These are phyloP conservation scores for Monosporascus sp. DNA, from an alignment of 2,329 filamentous ascomycete species.

Conservation along the genomic window DNA sequence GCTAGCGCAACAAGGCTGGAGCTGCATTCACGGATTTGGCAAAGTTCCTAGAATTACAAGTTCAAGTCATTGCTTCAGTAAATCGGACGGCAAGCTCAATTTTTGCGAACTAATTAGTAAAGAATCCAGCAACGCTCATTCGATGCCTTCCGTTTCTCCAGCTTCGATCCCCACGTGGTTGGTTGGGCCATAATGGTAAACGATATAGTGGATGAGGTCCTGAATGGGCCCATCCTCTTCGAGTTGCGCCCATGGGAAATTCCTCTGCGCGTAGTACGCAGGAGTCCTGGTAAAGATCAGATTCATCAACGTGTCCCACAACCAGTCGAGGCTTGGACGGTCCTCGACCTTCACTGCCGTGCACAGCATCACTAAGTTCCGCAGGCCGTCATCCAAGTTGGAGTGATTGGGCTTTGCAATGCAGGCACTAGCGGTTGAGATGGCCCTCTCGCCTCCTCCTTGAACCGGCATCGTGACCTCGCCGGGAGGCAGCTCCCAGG, in stretches of 20 bases:
- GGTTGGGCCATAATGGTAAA: too few species aligned
- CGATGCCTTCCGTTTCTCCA: too few species aligned
- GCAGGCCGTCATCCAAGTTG: not conserved
- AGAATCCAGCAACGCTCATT: too few species aligned
- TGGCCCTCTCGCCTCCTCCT: not conserved
- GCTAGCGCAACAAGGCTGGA: conserved; percentile 25
- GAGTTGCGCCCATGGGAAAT: conserved; percentile 7
- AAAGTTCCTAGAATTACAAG: too few species aligned
- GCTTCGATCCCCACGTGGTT: too few species aligned
- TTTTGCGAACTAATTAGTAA: too few species aligned
- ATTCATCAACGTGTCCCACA: not conserved
- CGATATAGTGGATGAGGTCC: too few species aligned
- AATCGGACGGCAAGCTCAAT: too few species aligned
- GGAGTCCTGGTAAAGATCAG: not conserved
- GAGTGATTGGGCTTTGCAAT: not conserved
- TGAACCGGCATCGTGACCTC: not conserved
- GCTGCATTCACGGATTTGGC: too few species aligned
- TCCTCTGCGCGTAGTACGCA: not conserved
- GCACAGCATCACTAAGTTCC: not conserved
- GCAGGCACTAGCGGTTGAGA: not conserved
- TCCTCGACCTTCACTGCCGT: conserved; percentile 43
- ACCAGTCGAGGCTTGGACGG: not conserved
- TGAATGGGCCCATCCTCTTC: too few species aligned
- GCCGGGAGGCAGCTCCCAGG: not conserved
- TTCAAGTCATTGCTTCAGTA: too few species aligned